These are phyloP conservation scores for Xylaria sp. DNA, from an alignment of 2,329 filamentous ascomycete genomes.

Conservation along the genomic window DNA sequence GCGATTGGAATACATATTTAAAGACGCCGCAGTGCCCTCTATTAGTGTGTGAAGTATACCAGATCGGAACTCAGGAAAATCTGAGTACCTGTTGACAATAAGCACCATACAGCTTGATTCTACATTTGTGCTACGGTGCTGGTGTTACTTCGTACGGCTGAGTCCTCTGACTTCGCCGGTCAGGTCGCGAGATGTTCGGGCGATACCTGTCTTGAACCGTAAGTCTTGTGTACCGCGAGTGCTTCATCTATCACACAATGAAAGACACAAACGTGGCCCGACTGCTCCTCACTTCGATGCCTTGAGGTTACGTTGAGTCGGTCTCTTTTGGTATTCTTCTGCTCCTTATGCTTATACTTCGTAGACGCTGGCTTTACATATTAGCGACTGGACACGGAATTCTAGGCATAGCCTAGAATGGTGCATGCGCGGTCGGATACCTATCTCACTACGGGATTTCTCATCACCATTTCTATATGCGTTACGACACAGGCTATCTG, in stretches of 20 bases:
- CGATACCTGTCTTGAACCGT: background rate
- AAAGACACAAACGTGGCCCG: background rate
- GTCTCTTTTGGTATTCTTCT: background rate
- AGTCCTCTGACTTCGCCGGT: background rate
- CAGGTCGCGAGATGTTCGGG: background rate
- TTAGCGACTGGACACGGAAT: background rate
- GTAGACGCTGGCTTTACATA: background rate
- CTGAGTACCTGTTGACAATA: background rate
- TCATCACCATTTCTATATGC: background rate
- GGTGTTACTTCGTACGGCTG: background rate
- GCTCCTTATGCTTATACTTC: background rate
- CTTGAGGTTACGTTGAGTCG: background rate
- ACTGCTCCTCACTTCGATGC: background rate
- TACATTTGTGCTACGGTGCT: background rate
- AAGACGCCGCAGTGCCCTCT: background rate
- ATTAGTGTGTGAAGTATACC: background rate
- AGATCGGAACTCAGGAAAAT: background rate
- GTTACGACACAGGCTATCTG: background rate
- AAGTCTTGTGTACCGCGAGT: background rate
- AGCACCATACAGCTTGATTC: background rate
- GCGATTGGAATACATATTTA: background rate
- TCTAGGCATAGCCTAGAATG: background rate
- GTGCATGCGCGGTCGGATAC: background rate
- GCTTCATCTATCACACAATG: background rate
- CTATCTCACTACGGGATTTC: background rate